Conservation (phyloP, 2,329 filamentous ascomycete genomes). For the Incumbomyces delicatus region DNA sequence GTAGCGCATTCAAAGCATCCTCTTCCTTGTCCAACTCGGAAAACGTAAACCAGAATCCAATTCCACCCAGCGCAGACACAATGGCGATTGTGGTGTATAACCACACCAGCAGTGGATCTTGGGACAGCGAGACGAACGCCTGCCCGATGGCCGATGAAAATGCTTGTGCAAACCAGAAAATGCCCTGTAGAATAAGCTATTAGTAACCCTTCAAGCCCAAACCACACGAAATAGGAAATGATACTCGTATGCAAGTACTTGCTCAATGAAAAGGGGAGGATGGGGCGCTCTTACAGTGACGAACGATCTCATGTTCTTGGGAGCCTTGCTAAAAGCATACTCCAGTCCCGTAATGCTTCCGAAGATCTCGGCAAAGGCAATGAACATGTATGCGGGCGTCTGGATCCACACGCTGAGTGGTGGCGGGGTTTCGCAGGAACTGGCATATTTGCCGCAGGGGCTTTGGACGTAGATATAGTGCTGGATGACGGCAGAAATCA, state of each 20-base stretch:
- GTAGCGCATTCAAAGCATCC: constrained; percentile 50
- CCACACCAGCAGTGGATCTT: constrained; percentile 59
- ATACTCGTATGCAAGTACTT: no score
- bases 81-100: constrained; percentile 59
- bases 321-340: constrained; percentile 69
- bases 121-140: constrained; percentile 52
- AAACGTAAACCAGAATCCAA: constrained; percentile 61
- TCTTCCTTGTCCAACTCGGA: constrained; percentile 56
- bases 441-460: constrained; percentile 50
- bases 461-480: constrained; percentile 49
- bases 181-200: constrained; percentile 48
- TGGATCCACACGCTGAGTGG: constrained; percentile 53
- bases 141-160: constrained; percentile 62
- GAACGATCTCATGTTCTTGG: constrained; percentile 64
- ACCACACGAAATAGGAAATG: no score
- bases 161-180: constrained; percentile 62
- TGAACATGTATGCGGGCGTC: constrained; percentile 20
- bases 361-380: constrained; percentile 23
- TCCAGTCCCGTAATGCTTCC: constrained; percentile 54
- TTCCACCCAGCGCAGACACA: constrained; percentile 52
- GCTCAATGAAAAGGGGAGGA: background rate
- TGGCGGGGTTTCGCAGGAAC: constrained; percentile 41
- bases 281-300: background rate
- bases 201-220: no score
- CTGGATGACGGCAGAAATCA: constrained; percentile 42